These are phyloP conservation scores for Inga laurina DNA, from an alignment of 306 rosid species.

Conservation along the genomic window DNA sequence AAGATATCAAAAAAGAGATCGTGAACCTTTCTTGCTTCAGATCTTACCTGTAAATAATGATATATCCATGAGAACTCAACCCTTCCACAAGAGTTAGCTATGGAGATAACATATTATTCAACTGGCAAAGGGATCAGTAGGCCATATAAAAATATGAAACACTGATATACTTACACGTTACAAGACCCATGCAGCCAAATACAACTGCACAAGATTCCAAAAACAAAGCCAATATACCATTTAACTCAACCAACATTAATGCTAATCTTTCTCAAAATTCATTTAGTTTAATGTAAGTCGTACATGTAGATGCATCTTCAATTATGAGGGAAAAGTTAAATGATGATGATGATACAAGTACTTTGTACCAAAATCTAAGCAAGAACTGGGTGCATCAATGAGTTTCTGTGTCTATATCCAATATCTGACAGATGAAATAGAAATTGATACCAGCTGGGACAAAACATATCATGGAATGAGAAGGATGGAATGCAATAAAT, in stretches of 20 bases:
- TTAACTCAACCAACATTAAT: not conserved
- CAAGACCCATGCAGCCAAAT: not conserved
- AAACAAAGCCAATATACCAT: not conserved
- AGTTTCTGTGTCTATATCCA: not conserved
- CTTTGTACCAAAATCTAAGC: not conserved
- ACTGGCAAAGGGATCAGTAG: not conserved
- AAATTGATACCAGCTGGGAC: not conserved
- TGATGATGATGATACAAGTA: not conserved
- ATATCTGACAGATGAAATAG: not conserved
- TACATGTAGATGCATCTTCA: not conserved
- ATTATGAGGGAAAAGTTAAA: not conserved
- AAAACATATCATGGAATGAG: not conserved
- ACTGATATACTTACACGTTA: not conserved
- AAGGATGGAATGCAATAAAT: not conserved
- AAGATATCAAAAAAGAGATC: constrained; percentile 94
- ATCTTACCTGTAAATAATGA: constrained; percentile 68
- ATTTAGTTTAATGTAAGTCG: not conserved
- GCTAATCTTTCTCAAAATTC: not conserved
- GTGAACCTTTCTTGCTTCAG: constrained; percentile 95
- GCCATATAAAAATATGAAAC: not conserved
- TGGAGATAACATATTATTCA: not conserved
- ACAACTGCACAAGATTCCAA: not conserved
- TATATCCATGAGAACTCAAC: constrained; percentile 20
- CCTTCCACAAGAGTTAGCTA: not conserved
- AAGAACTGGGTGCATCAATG: not conserved